Evolutionary conservation across 1,284 basidiomycete genomes (phyloP).

Genomic region (Pascua sp.): DNA sequence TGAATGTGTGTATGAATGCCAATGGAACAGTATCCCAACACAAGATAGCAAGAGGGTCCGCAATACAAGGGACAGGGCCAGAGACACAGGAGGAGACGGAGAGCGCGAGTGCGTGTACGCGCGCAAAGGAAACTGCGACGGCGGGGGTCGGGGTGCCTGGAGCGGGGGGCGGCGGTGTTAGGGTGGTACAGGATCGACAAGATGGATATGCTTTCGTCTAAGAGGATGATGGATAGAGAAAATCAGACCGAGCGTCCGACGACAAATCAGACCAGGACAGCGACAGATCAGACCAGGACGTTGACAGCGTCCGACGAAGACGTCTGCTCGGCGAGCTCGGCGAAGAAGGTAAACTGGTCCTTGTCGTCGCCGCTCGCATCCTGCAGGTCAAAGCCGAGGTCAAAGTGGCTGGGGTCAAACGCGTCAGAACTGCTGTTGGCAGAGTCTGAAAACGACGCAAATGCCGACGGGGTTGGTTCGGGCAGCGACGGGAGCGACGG

Average conservation of each 20-base stretch:
- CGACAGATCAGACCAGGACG: slow-evolving; percentile 1
- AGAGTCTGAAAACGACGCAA: not conserved
- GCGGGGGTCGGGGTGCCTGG: too few species aligned
- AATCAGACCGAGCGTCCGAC: not conserved
- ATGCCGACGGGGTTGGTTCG: slow-evolving; percentile 7
- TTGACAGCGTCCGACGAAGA: slow-evolving; percentile 4
- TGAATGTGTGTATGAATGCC: too few species aligned
- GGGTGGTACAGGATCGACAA: too few species aligned
- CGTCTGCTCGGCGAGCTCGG: slow-evolving; percentile 8
- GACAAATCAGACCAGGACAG: not conserved
- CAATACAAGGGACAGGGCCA: not conserved
- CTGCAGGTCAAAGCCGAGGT: slow-evolving; percentile 14
- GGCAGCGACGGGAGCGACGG: slow-evolving; percentile 12
- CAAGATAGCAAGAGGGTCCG: too few species aligned
- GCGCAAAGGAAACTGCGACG: too few species aligned
- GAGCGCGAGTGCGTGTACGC: not conserved
- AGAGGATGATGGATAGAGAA: not conserved
- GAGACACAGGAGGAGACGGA: not conserved
- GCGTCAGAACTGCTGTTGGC: not conserved
- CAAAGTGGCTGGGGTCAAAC: slow-evolving; percentile 1
- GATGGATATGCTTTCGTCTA: not conserved
- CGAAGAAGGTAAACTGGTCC: slow-evolving; percentile 16
- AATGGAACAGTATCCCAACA: too few species aligned
- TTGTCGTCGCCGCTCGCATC: slow-evolving; percentile 4
- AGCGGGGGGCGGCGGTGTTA: too few species aligned